A percentile compares a stretch with the other conserved stretches of the same genome.
Conservation (phyloP, 2,329 filamentous ascomycete species). For the Diaporthe sp. region DNA sequence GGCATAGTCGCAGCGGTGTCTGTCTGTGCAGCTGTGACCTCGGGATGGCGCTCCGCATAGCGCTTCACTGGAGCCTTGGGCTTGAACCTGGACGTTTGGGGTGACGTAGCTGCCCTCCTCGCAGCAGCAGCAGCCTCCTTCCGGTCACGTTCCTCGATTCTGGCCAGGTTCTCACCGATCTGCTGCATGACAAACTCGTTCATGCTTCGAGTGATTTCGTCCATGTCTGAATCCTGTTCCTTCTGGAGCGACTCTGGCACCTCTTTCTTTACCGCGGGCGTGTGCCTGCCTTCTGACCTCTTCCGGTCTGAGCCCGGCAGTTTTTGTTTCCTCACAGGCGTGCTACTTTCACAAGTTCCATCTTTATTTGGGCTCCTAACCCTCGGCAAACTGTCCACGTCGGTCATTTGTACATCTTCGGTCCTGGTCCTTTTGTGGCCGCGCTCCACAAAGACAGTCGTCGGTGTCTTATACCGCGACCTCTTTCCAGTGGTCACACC, state of each 20-base stretch:
- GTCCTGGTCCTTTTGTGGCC: constrained; percentile 52
- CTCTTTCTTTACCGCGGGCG: constrained; percentile 27
- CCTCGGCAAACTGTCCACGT: constrained; percentile 9
- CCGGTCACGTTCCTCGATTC: constrained; percentile 56
- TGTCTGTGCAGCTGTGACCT: constrained; percentile 47
- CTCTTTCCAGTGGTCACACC: constrained; percentile 57
- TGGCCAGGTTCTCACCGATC: constrained; percentile 67
- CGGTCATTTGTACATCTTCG: constrained; percentile 37
- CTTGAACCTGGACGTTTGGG: constrained; percentile 60
- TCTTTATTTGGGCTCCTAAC: constrained; percentile 25
- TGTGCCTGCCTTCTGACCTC: constrained; percentile 42
- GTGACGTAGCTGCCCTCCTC: constrained; percentile 42
- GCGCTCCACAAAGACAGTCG: constrained; percentile 71
- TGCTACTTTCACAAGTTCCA: constrained; percentile 44
- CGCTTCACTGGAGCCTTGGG: constrained; percentile 69
- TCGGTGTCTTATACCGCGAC: constrained; percentile 51
- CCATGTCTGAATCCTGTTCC: constrained; percentile 60
- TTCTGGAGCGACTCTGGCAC: constrained; percentile 53
- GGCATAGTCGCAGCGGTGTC: constrained; percentile 38
- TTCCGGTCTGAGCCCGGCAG: constrained; percentile 52
- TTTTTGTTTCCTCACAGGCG: constrained; percentile 50
- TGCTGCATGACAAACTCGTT: constrained; percentile 71
- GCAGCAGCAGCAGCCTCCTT: constrained; percentile 35
- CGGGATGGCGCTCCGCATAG: constrained; percentile 69
- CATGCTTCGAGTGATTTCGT: constrained; percentile 68